A percentile compares a stretch with the other conserved stretches of the same genome.
These are phyloP conservation scores for Ochetophila trinervis DNA, from an alignment of 306 rosid species.

Conservation along the genomic window DNA sequence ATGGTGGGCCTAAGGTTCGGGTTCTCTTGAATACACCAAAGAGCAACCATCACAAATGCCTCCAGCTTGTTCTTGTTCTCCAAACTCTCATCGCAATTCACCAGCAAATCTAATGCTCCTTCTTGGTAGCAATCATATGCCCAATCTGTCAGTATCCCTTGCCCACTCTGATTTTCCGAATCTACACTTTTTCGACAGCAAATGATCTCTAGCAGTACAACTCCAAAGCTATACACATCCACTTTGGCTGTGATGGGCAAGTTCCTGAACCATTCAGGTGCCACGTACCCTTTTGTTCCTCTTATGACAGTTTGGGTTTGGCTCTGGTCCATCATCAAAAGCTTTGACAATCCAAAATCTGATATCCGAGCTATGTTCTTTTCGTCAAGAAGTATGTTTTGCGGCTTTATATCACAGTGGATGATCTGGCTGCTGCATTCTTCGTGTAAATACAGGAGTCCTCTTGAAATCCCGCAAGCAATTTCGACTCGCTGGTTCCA, in stretches of 20 bases:
- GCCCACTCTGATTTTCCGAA: neutral
- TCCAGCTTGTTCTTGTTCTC: constrained; percentile 13
- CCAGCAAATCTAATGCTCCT: neutral
- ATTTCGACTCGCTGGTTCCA: constrained; percentile 27
- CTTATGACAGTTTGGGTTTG: constrained; percentile 30
- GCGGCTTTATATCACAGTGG: constrained; percentile 51
- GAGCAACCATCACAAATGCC: constrained; percentile 11
- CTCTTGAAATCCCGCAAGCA: constrained; percentile 26
- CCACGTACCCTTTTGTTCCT: constrained; percentile 52
- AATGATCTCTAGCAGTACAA: constrained; percentile 31
- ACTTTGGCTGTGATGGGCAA: constrained; percentile 33
- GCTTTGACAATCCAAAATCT: constrained; percentile 48
- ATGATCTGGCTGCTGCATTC: constrained; percentile 41
- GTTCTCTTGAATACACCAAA: constrained; percentile 41
- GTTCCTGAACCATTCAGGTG: constrained; percentile 47
- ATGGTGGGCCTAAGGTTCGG: constrained; percentile 28
- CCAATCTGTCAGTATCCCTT: constrained; percentile 18
- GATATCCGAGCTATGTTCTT: constrained; percentile 20
- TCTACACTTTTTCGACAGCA: constrained; percentile 34
- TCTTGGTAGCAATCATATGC: constrained; percentile 21
- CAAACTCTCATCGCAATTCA: constrained; percentile 15
- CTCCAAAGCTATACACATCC: constrained; percentile 39
- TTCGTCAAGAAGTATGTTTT: constrained; percentile 43
- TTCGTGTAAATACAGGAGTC: constrained; percentile 38
- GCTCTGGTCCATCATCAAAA: constrained; percentile 35